Evolutionary conservation across 345 rosid genomes (phyloP), one percentile per base, ranked within the genome.

Genomic region (Brassica carinata): DNA sequence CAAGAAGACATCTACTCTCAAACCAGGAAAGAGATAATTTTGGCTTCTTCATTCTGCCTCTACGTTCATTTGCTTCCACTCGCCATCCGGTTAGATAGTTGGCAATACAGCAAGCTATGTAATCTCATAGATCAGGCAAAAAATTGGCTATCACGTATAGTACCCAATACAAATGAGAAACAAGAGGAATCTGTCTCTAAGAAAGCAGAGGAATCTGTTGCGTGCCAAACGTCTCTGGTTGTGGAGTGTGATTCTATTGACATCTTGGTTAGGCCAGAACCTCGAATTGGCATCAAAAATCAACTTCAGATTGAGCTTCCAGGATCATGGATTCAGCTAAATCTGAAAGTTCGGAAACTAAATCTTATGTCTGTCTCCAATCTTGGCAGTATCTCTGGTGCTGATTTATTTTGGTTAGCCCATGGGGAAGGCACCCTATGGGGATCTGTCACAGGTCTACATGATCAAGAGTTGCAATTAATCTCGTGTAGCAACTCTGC

Each of bases 261-360:
- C 83, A 76, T 92, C 85, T 78, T 79, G 58, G 81, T 96, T 76
- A 88, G 87, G 84, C 95, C 93, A 64, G 87, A 89, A 76, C 72
- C 80, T 63, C 87, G 59, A 74, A 88, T 81, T 31, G 85, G 77
- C 72, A 66, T 86, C 26, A 87, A 85, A 79, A 77, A 83, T 77
- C 86, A 91, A 57, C 83, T 92, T 81, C 97, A 90, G 87, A 87
- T 72, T 67, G 97, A 93, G 84, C 96, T 93, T 83, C 92, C 94
- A 55, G 99, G 99, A 70, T 86, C 92, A 23, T 96, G 99, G 99
- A 72, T 77, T 74, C 82, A 76, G 81, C 80, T 93, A 27, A 90
- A 88, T 77, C 85, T 96, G 79, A 85, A 83, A 67, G 78, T 93
- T 83, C 85, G 80, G 77, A 90, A 90, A 73, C 78, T 92, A 64